phyloP scores from a whole-genome alignment of 306 rosid genomes.

The Pterocarpus macrocarpus region DNA sequence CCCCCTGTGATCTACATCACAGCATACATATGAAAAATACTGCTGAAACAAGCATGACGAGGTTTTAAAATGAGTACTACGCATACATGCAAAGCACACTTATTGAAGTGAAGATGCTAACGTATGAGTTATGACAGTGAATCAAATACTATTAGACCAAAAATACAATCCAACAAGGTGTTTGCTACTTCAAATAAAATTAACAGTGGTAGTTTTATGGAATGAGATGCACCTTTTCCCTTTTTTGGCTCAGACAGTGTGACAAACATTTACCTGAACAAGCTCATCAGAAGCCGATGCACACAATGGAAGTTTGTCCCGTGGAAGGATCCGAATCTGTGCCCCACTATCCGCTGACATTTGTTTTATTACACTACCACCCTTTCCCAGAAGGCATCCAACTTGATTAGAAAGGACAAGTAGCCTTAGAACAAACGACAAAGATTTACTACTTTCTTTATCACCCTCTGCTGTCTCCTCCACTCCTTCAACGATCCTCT shows the following conservation, averaged over 20 bases:
- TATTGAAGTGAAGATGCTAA: slow-evolving; percentile 3
- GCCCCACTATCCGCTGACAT: slow-evolving; percentile 94
- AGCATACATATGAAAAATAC: slow-evolving; percentile 35
- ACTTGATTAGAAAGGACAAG: slow-evolving; percentile 82
- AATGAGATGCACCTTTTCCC: slow-evolving; percentile 2
- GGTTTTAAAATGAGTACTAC: slow-evolving; percentile 18
- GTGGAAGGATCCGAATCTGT: slow-evolving; percentile 85
- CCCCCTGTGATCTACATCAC: slow-evolving; percentile 80
- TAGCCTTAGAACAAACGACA: slow-evolving; percentile 64
- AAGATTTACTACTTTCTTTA: slow-evolving; percentile 56
- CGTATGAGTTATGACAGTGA: background rate
- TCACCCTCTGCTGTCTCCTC: slow-evolving; percentile 56
- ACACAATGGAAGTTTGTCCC: slow-evolving; percentile 82
- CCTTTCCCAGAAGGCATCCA: slow-evolving; percentile 92
- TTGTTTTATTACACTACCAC: slow-evolving; percentile 88
- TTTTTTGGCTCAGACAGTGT: background rate
- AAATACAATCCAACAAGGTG: slow-evolving; percentile 9
- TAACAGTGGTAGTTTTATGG: background rate
- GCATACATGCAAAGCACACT: slow-evolving; percentile 11
- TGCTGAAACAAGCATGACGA: slow-evolving; percentile 27
- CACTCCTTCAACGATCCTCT: slow-evolving; percentile 69
- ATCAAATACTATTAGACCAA: slow-evolving; percentile 19
- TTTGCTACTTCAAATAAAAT: slow-evolving; percentile 15
- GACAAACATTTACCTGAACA: slow-evolving; percentile 76
- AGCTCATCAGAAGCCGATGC: slow-evolving; percentile 74